These are phyloP conservation scores for Coemansia aciculifera DNA, from an alignment of 192 early-diverging fungal species.

Conservation along the genomic window DNA sequence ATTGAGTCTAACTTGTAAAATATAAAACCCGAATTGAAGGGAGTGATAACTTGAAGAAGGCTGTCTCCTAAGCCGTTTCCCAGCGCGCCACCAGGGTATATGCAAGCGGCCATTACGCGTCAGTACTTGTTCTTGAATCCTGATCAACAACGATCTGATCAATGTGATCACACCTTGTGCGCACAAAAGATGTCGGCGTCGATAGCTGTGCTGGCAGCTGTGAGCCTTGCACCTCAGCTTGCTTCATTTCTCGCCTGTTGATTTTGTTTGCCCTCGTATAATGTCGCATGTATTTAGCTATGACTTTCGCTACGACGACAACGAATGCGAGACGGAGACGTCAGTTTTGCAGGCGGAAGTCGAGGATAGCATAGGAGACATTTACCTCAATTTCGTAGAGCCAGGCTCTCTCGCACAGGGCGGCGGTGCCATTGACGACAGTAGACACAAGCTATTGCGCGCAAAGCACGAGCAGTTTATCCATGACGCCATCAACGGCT, in stretches of 20 bases:
- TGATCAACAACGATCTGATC: neutral
- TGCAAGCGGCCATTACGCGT: neutral
- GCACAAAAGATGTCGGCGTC: neutral
- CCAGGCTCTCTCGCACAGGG: conserved; percentile 17
- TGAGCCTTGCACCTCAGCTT: neutral
- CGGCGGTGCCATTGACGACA: conserved; percentile 35
- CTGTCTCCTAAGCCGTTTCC: neutral
- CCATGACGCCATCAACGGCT: conserved; percentile 45
- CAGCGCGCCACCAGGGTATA: neutral
- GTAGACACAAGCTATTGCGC: conserved; percentile 52
- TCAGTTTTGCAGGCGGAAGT: conserved; percentile 39
- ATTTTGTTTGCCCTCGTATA: neutral
- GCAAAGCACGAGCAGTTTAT: conserved; percentile 63
- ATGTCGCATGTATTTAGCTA: conserved; percentile 43
- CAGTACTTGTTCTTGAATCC: neutral
- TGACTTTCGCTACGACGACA: conserved; percentile 52
- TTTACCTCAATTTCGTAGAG: conserved; percentile 22
- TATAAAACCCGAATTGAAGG: conserved; percentile 36
- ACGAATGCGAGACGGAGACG: conserved; percentile 45
- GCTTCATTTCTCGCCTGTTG: neutral
- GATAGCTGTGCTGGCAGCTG: neutral
- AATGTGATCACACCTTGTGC: neutral
- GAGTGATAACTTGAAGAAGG: conserved; percentile 26
- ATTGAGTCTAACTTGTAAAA: conserved; percentile 30
- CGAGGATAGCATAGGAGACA: conserved; percentile 45